Conservation (phyloP, 176 grass and related monocot species). For the Cenchrus purpureus region DNA sequence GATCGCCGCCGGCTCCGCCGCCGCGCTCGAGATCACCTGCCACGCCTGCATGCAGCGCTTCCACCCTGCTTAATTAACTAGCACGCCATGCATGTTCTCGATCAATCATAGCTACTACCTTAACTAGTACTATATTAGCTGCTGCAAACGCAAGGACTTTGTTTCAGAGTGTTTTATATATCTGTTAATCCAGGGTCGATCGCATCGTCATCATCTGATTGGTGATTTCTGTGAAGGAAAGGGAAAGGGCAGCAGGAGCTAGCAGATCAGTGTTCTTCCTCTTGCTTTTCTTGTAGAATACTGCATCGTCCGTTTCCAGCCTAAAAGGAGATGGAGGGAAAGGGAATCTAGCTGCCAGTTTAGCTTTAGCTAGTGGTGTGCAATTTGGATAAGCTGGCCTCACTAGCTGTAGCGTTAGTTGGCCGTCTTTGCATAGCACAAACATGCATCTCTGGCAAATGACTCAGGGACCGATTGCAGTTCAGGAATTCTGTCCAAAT, state of each 20-base stretch:
- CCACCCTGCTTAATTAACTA: neutral
- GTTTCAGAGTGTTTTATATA: neutral
- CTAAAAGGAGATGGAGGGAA: constrained; percentile 22
- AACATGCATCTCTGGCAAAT: neutral
- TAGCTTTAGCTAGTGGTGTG: constrained; percentile 36
- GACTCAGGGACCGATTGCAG: neutral
- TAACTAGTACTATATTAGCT: constrained; percentile 1
- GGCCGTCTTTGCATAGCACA: constrained; percentile 1
- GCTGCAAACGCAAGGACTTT: neutral
- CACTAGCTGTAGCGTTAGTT: neutral
- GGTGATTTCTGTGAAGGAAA: neutral
- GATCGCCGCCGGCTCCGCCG: constrained; percentile 43
- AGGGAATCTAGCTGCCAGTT: constrained; percentile 36
- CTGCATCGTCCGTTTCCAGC: constrained; percentile 18
- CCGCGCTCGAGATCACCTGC: constrained; percentile 87
- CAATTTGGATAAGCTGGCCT: constrained; percentile 29
- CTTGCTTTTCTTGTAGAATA: neutral
- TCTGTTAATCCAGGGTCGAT: constrained; percentile 20
- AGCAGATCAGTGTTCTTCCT: constrained; percentile 15
- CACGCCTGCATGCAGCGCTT: constrained; percentile 76
- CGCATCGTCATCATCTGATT: constrained; percentile 5
- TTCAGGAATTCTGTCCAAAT: neutral
- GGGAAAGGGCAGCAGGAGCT: neutral
- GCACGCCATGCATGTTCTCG: neutral
- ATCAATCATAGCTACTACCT: neutral